These are phyloP conservation scores for Plectosphaerella cucumerina DNA, from an alignment of 2,329 filamentous ascomycete genomes.

Conservation along the genomic window DNA sequence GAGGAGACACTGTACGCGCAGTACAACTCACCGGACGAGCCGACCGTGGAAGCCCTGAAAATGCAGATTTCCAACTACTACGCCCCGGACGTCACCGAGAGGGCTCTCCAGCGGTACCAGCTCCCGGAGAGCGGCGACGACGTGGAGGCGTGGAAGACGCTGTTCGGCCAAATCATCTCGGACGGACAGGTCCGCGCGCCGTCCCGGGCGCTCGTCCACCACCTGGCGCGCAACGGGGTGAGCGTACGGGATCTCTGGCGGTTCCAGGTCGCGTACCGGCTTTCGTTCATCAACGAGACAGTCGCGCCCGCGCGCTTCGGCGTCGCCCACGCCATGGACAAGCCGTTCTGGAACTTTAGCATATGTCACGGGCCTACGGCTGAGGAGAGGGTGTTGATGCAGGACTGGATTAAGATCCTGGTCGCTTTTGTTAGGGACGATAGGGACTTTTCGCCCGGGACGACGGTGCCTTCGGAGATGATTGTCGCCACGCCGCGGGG, in stretches of 20 bases:
- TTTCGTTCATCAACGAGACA: slow-evolving; percentile 35
- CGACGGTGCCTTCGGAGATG: slow-evolving; percentile 25
- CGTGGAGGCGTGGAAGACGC: slow-evolving; percentile 27
- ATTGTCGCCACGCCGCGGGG: slow-evolving; percentile 27
- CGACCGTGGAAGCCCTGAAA: slow-evolving; percentile 26
- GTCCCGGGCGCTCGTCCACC: slow-evolving; percentile 25
- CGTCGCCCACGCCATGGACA: slow-evolving; percentile 35
- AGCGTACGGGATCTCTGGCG: slow-evolving; percentile 30
- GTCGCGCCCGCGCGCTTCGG: slow-evolving; percentile 29
- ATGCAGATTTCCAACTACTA: slow-evolving; percentile 39
- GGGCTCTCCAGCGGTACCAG: slow-evolving; percentile 28
- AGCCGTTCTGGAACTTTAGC: slow-evolving; percentile 37
- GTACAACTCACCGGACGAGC: slow-evolving; percentile 29
- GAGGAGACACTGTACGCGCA: slow-evolving; percentile 38
- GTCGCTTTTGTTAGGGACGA: slow-evolving; percentile 31
- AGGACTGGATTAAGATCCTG: slow-evolving; percentile 30
- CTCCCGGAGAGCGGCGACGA: slow-evolving; percentile 22
- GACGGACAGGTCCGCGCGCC: slow-evolving; percentile 35
- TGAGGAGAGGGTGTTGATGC: slow-evolving; percentile 28
- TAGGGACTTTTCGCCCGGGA: slow-evolving; percentile 25
- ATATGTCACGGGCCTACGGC: slow-evolving; percentile 31
- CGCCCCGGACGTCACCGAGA: slow-evolving; percentile 28
- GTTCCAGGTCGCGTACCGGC: slow-evolving; percentile 34
- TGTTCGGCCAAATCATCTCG: slow-evolving; percentile 34
- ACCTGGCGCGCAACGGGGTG: slow-evolving; percentile 25